Base-by-base conservation (phyloP, 2,329 filamentous ascomycete species). In the Amphichorda felina region DNA sequence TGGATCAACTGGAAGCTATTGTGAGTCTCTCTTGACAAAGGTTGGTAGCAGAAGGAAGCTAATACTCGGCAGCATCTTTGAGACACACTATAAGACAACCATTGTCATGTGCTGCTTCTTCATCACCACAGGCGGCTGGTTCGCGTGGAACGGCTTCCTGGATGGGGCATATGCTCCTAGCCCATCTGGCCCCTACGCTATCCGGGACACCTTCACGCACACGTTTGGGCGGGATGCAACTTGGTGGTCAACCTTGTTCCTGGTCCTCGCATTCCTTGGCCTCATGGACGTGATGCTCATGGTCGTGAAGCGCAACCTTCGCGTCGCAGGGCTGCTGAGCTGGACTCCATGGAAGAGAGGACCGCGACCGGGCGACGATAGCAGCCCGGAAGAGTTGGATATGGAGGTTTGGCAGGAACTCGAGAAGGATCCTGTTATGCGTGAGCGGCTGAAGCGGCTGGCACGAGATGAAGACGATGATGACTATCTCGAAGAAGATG, bases 1-100 rank as follows among this genome's bases (percentile, higher is more conserved):
- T 67, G 85, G 56, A 85, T 87, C 54, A 82, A 79, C 46, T 64
- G 72, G 55, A 91, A 91, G 58, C 67, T 89, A 35, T 78, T 89
- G 68, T 78, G 59, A 61, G 72, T 37, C 15, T 19, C 21, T 11
- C n/a, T n/a, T n/a, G n/a, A n/a, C n/a, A 17, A n/a, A n/a, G n/a
- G n/a, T n/a, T n/a, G 8, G 2, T 5, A 5, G 2, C 18, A 17
- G 15, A 35, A 11, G 15, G 15, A 8, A 8, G 15, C 8, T 26
- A 26, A n/a, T n/a, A n/a, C n/a, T n/a, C n/a, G 9, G 14, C 45
- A 59, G 75, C 44, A 72, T 82, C 41, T 66, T 93, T 36, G 84
- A 91, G 57, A 81, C 82, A 8, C 80, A 88, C 56, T 78, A 80
- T 63, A 86, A 85, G 49, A 75, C 79, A 1, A 47, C 70, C 37